A percentile compares a stretch with the other conserved stretches of the same genome.
Conservation (phyloP, 257 asterid genomes). For the Solanum sejunctum region DNA sequence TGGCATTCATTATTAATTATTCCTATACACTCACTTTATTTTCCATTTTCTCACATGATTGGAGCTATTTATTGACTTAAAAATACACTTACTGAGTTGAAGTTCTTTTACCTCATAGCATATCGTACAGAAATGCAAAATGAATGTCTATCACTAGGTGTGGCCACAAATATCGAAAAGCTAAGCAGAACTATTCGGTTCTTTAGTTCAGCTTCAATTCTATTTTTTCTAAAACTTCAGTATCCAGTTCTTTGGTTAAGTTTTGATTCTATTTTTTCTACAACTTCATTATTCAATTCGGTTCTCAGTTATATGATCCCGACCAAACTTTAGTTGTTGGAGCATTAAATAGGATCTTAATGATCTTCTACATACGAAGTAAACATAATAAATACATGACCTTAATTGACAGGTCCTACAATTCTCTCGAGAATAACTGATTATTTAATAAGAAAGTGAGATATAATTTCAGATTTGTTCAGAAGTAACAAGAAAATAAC, state of each 20-base stretch:
- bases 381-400: background rate
- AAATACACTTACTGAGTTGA: background rate
- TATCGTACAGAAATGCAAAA: background rate
- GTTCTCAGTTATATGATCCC: background rate
- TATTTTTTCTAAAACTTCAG: background rate
- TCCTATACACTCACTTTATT: background rate
- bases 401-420: background rate
- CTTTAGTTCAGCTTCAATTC: background rate
- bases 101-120: background rate
- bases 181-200: background rate
- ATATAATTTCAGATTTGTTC: background rate
- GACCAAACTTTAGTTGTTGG: background rate
- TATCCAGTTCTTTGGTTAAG: too few relatives aligned
- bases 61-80: background rate
- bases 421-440: background rate
- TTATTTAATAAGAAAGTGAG: background rate
- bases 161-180: background rate
- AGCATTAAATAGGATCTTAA: background rate
- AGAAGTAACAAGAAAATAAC: too few relatives aligned
- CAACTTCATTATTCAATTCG: background rate
- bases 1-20: background rate
- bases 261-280: too few relatives aligned
- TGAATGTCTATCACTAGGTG: background rate
- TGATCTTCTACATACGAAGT: background rate
- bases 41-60: background rate